Evolutionary conservation across 176 grass and related monocot genomes (phyloP).

Genomic region (Carex kokanica): DNA sequence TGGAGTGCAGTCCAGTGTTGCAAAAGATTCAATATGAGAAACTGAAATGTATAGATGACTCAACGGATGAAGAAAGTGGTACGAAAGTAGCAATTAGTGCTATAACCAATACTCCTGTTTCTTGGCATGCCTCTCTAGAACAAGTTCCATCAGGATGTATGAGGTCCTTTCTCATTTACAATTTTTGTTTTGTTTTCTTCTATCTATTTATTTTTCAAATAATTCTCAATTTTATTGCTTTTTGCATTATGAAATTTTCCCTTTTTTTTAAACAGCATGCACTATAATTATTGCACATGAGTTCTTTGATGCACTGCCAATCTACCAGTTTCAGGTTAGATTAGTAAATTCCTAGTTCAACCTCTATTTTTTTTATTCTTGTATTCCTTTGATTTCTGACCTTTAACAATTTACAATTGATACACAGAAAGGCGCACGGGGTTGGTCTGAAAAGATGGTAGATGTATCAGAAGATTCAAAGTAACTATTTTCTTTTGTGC

Average conservation of each 20-base stretch:
- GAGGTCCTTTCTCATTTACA: conserved; percentile 26
- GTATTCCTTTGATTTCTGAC: conserved; percentile 17
- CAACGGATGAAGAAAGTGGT: conserved; percentile 26
- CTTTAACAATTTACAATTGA: conserved; percentile 1
- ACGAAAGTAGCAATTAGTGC: conserved; percentile 59
- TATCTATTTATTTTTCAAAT: background rate
- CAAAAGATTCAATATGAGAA: conserved; percentile 76
- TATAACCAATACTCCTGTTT: conserved; percentile 52
- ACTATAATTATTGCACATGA: conserved; percentile 92
- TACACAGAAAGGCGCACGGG: conserved; percentile 59
- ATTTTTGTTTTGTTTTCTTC: conserved; percentile 24
- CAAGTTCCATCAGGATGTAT: conserved; percentile 96
- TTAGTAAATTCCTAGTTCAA: conserved; percentile 5
- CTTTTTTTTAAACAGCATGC: conserved; percentile 43
- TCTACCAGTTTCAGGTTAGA: conserved; percentile 92
- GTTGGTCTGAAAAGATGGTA: conserved; percentile 94
- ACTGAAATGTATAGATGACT: conserved; percentile 65
- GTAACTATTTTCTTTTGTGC: conserved; percentile 20
- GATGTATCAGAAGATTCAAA: conserved; percentile 72
- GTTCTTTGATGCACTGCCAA: conserved; percentile 88
- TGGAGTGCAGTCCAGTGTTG: conserved; percentile 77
- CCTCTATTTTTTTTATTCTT: background rate
- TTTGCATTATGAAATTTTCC: conserved; percentile 12
- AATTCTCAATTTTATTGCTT: background rate
- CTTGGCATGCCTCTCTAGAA: conserved; percentile 75